These are phyloP conservation scores for Colletotrichum falcatum DNA, from an alignment of 2,329 filamentous ascomycete species.

Conservation along the genomic window DNA sequence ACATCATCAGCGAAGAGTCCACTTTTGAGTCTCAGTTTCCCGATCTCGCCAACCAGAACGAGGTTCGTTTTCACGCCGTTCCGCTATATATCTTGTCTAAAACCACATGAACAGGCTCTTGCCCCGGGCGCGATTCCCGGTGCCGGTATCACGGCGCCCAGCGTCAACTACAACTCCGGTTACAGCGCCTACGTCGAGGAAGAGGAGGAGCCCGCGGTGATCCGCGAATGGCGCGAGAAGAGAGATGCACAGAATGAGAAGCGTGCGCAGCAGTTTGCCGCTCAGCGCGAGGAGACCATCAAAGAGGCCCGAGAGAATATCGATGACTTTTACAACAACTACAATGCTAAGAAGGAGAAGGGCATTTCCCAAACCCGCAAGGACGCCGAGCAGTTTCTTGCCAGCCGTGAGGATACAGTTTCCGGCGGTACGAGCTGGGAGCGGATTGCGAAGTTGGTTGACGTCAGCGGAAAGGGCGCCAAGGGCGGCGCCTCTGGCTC, in stretches of 20 bases:
- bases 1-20: constrained; percentile 52
- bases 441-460: constrained; percentile 96
- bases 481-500: constrained; percentile 89
- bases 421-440: constrained; percentile 98
- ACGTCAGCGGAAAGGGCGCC: constrained; percentile 91
- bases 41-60: constrained; percentile 75
- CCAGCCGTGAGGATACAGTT: constrained; percentile 89
- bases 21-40: constrained; percentile 92
- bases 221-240: constrained; percentile 92
- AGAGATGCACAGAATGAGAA: constrained; percentile 86
- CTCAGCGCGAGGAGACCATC: constrained; percentile 86
- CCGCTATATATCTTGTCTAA: constrained; percentile 11
- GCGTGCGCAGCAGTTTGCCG: constrained; percentile 84
- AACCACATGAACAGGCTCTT: constrained; percentile 65
- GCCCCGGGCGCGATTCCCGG: constrained; percentile 80
- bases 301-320: constrained; percentile 93
- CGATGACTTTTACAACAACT: constrained; percentile 99
- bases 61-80: constrained; percentile 63
- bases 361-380: constrained; percentile 86
- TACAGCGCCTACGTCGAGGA: constrained; percentile 66
- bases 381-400: constrained; percentile 94
- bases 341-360: constrained; percentile 98
- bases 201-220: constrained; percentile 89
- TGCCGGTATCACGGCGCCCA: constrained; percentile 83
- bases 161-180: constrained; percentile 72